Evolutionary conservation across 2,329 filamentous ascomycete genomes (phyloP).

Genomic region (Fusarium euwallaceae): DNA sequence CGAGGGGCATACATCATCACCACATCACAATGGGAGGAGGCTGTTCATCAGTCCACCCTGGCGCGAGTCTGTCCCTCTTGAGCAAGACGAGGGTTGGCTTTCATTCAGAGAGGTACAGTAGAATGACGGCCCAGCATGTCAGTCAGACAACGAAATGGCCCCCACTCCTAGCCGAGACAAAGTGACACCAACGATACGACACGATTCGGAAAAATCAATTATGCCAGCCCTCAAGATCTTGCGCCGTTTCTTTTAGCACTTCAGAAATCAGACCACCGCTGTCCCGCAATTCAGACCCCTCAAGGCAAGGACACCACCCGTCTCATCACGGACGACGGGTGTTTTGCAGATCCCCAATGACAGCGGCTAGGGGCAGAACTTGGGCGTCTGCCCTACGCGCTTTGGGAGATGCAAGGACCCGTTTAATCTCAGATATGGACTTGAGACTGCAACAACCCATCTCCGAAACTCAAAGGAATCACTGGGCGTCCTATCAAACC

Average conservation of each 20-base stretch:
- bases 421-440: slow-evolving; percentile 8
- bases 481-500: slow-evolving; percentile 1
- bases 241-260: slow-evolving; percentile 9
- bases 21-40: slow-evolving; percentile 13
- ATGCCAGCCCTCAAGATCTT: slow-evolving; percentile 20
- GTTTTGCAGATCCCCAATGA: slow-evolving; percentile 9
- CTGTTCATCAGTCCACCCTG: slow-evolving; percentile 4
- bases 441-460: slow-evolving; percentile 1
- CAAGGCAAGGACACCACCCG: background rate
- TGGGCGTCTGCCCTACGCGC: slow-evolving; percentile 1
- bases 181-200: slow-evolving; percentile 13
- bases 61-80: background rate
- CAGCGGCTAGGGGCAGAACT: slow-evolving; percentile 11
- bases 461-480: slow-evolving; percentile 4
- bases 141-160: slow-evolving; percentile 8
- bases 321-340: slow-evolving; percentile 7
- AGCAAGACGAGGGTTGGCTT: background rate
- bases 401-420: background rate
- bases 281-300: slow-evolving; percentile 14
- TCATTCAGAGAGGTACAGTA: background rate
- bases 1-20: slow-evolving; percentile 19
- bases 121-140: slow-evolving; percentile 1
- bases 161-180: slow-evolving; percentile 27
- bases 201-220: slow-evolving; percentile 15
- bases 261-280: slow-evolving; percentile 22